phyloP scores from a whole-genome alignment of 495 filamentous ascomycete species.

The Aspergillus asperescens region DNA sequence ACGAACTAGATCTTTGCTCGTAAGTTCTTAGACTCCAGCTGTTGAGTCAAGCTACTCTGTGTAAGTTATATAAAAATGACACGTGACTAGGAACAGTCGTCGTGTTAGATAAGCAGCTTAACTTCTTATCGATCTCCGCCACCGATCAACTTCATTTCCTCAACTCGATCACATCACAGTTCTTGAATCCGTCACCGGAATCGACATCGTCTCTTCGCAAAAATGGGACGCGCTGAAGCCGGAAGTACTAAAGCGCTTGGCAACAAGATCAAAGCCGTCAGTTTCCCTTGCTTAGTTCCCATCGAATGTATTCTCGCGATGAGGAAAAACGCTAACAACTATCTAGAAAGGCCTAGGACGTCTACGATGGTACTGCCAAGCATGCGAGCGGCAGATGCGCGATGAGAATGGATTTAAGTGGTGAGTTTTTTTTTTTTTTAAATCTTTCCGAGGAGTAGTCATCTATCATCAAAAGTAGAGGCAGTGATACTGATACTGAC shows the following conservation, averaged over 20 bases:
- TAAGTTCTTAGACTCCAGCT: too few species aligned
- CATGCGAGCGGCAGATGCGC: constrained; percentile 45
- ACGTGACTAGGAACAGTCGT: constrained; percentile 8
- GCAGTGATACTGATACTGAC: not conserved
- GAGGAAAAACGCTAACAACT: constrained; percentile 12
- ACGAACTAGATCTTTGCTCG: not conserved
- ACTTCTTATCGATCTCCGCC: constrained; percentile 1
- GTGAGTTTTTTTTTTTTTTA: constrained; percentile 13
- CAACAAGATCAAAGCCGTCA: constrained; percentile 71
- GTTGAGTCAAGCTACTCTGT: too few species aligned
- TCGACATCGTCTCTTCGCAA: constrained; percentile 21
- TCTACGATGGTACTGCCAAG: constrained; percentile 69
- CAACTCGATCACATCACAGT: not conserved
- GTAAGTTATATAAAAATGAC: not conserved
- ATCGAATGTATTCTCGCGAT: not conserved
- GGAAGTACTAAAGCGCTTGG: constrained; percentile 78
- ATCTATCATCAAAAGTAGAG: not conserved
- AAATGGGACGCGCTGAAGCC: constrained; percentile 90
- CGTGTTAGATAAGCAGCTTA: constrained; percentile 1
- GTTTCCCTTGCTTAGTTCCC: constrained; percentile 5
- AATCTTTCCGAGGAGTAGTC: too few species aligned
- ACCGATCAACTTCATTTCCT: not conserved
- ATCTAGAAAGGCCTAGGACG: constrained; percentile 73
- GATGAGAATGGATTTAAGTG: constrained; percentile 54
- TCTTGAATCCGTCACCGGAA: not conserved